These are phyloP conservation scores for Juglanconis juglandina DNA, from an alignment of 2,329 filamentous ascomycete species.

Conservation along the genomic window DNA sequence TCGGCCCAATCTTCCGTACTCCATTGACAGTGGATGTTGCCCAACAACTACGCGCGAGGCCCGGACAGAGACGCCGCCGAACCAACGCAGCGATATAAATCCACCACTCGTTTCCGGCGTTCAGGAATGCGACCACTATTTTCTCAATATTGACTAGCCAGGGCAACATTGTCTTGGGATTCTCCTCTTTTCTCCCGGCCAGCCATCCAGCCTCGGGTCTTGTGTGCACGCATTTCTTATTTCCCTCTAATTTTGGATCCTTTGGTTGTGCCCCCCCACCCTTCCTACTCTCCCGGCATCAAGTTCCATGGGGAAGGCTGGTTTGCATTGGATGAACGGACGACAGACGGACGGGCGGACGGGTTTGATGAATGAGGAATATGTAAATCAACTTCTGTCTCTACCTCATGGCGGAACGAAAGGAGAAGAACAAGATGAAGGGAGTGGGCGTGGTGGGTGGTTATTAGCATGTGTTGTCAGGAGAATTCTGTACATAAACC, in stretches of 20 bases:
- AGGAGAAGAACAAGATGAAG: background rate
- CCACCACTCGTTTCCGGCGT: constrained; percentile 1
- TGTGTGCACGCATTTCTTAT: background rate
- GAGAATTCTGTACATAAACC: constrained; percentile 7
- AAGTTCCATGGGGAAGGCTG: too few species aligned
- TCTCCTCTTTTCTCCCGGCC: background rate
- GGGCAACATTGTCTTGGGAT: background rate
- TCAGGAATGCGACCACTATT: background rate
- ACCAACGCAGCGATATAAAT: background rate
- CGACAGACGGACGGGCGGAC: background rate
- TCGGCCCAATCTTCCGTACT: background rate
- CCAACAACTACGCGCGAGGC: background rate
- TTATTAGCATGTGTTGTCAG: background rate
- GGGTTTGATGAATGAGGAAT: constrained; percentile 10
- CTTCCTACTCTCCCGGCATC: too few species aligned
- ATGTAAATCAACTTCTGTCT: background rate
- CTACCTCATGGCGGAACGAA: background rate
- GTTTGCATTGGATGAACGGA: background rate
- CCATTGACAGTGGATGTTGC: background rate
- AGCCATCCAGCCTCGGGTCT: background rate
- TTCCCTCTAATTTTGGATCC: background rate
- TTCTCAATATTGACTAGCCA: background rate
- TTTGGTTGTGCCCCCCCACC: background rate
- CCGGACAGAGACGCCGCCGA: background rate
- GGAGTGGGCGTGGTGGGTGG: background rate